phyloP scores from a whole-genome alignment of 2,329 filamentous ascomycete genomes.

The Botryotinia calthae region DNA sequence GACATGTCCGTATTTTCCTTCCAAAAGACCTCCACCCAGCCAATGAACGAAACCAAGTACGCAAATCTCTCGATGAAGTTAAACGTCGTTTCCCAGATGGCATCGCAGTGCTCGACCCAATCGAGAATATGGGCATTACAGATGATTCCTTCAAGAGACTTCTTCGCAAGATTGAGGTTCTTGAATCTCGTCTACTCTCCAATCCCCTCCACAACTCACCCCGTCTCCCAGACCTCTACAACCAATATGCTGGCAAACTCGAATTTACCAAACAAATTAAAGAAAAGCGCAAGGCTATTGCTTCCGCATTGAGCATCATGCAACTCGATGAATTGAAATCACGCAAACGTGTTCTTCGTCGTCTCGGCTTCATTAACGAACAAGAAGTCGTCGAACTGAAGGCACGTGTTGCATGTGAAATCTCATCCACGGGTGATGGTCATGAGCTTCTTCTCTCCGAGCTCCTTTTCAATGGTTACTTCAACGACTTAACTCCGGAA shows the following conservation, averaged over 20 bases:
- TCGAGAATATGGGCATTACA: constrained; percentile 93
- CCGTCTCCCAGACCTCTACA: constrained; percentile 77
- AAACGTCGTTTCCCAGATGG: constrained; percentile 89
- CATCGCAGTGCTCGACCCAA: constrained; percentile 81
- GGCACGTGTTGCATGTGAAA: constrained; percentile 95
- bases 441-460: constrained; percentile 93
- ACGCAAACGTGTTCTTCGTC: constrained; percentile 89
- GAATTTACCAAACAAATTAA: constrained; percentile 77
- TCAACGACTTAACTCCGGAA: constrained; percentile 91
- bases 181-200: constrained; percentile 83
- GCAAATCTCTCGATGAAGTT: constrained; percentile 72
- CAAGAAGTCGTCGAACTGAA: constrained; percentile 94
- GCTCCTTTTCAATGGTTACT: constrained; percentile 94
- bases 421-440: constrained; percentile 76
- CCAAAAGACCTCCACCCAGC: constrained; percentile 70
- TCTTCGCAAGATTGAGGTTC: constrained; percentile 91
- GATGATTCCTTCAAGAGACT: constrained; percentile 94
- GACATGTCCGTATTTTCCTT: constrained; percentile 79
- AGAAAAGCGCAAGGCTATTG: constrained; percentile 81
- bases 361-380: constrained; percentile 94
- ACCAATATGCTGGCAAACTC: constrained; percentile 81
- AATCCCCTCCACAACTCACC: constrained; percentile 93
- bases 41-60: constrained; percentile 66
- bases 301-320: constrained; percentile 79
- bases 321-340: constrained; percentile 96